Conservation (phyloP, 2,329 filamentous ascomycete species). For the Aspergillus novofumigatus region DNA sequence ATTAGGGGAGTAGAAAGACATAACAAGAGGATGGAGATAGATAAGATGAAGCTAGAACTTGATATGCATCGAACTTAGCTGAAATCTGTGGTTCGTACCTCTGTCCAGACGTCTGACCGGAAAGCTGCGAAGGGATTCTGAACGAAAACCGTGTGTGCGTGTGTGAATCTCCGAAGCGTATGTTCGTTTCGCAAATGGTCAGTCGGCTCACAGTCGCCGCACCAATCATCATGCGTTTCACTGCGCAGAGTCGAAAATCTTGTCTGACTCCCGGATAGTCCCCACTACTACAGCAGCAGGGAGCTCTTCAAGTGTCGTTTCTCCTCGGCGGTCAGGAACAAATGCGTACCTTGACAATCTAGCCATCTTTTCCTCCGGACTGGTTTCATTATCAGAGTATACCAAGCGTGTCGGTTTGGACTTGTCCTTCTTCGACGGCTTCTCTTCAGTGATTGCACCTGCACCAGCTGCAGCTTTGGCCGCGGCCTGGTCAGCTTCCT, state of each 20-base stretch:
- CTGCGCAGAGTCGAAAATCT: constrained; percentile 30
- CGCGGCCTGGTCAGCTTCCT: constrained; percentile 41
- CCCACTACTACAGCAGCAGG: constrained; percentile 32
- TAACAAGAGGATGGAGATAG: constrained; percentile 18
- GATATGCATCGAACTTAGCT: constrained; percentile 38
- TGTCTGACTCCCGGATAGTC: constrained; percentile 31
- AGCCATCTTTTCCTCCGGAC: constrained; percentile 88
- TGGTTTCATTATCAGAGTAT: constrained; percentile 74
- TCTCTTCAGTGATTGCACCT: constrained; percentile 51
- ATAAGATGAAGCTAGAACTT: constrained; percentile 28
- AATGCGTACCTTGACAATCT: constrained; percentile 71
- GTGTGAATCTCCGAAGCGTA: background rate
- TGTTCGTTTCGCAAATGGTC: background rate
- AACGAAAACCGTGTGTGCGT: background rate
- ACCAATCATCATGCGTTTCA: constrained; percentile 11
- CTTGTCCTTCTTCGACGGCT: constrained; percentile 65
- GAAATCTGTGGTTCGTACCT: constrained; percentile 23
- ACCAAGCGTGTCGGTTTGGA: constrained; percentile 66
- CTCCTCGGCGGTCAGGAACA: constrained; percentile 44
- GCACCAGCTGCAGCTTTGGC: constrained; percentile 36
- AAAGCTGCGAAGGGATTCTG: background rate
- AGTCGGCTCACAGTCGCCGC: background rate
- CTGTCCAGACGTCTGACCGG: background rate
- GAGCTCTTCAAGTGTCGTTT: constrained; percentile 34
- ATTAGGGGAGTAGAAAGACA: constrained; percentile 29